phyloP scores from a whole-genome alignment of 352 stramenopile genomes.

The Phytopythium vexans region DNA sequence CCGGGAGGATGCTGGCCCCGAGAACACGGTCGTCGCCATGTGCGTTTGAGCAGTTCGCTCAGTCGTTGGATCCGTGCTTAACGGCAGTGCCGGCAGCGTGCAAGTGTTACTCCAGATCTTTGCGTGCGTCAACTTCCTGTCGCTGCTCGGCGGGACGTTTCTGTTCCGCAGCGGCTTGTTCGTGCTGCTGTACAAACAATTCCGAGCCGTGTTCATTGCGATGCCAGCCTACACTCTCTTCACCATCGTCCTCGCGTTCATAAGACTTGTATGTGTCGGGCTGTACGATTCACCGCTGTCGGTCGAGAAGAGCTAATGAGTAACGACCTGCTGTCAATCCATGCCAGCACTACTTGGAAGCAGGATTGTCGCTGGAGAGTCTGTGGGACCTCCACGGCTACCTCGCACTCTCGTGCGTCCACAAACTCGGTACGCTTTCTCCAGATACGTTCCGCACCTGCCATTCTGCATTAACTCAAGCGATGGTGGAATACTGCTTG shows the following conservation, averaged over 20 bases:
- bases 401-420: slow-evolving; percentile 32
- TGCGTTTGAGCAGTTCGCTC: slow-evolving; percentile 10
- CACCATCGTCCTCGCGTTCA: slow-evolving; percentile 37
- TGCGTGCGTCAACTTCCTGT: slow-evolving; percentile 49
- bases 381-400: slow-evolving; percentile 51
- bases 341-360: slow-evolving; percentile 29
- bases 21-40: slow-evolving; percentile 31
- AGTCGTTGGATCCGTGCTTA: background rate
- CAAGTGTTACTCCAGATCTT: slow-evolving; percentile 68
- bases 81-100: slow-evolving; percentile 20
- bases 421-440: slow-evolving; percentile 44
- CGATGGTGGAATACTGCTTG: background rate
- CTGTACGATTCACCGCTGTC: too few relatives aligned
- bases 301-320: background rate
- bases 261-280: slow-evolving; percentile 28
- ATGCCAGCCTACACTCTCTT: slow-evolving; percentile 48
- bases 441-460: background rate
- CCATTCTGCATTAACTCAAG: background rate
- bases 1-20: slow-evolving; percentile 7
- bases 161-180: slow-evolving; percentile 73
- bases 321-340: background rate
- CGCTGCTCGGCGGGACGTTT: slow-evolving; percentile 58
- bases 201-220: slow-evolving; percentile 39
- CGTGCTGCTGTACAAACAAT: slow-evolving; percentile 50
- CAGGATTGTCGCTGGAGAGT: slow-evolving; percentile 20